A percentile compares a stretch with the other conserved stretches of the same genome.
Conservation (phyloP, 2,329 filamentous ascomycete species). For the Neospermospora avenae region DNA sequence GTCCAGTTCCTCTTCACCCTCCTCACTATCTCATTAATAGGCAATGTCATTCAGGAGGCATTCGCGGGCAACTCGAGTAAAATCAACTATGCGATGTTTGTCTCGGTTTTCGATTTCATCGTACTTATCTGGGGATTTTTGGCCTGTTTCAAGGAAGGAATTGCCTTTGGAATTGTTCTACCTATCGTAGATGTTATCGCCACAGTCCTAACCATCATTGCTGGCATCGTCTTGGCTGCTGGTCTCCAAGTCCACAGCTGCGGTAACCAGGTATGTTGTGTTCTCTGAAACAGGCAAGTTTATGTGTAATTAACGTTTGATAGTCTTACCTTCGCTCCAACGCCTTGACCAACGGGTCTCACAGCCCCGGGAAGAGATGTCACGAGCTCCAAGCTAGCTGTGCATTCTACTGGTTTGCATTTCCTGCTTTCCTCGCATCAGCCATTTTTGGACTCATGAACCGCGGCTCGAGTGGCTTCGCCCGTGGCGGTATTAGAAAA, state of each 20-base stretch:
- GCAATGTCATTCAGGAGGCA: slow-evolving; percentile 45
- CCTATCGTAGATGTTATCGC: slow-evolving; percentile 56
- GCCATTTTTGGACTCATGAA: slow-evolving; percentile 44
- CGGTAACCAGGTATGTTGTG: slow-evolving; percentile 48
- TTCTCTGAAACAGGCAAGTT: not conserved
- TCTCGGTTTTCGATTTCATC: slow-evolving; percentile 63
- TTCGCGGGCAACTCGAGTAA: slow-evolving; percentile 60
- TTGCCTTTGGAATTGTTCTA: slow-evolving; percentile 49
- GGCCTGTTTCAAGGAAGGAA: slow-evolving; percentile 50
- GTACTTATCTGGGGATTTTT: slow-evolving; percentile 60
- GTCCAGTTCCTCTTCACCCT: slow-evolving; percentile 32
- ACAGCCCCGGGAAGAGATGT: slow-evolving; percentile 61
- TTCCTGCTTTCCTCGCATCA: slow-evolving; percentile 56
- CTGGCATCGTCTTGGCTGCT: slow-evolving; percentile 66
- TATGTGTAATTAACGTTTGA: not conserved
- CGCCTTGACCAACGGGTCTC: slow-evolving; percentile 58
- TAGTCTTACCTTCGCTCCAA: slow-evolving; percentile 43
- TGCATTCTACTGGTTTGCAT: slow-evolving; percentile 79
- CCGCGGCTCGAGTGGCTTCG: slow-evolving; percentile 10
- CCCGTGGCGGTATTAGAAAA: slow-evolving; percentile 39
- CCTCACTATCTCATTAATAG: slow-evolving; percentile 32
- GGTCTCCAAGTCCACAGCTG: slow-evolving; percentile 69
- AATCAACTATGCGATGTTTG: slow-evolving; percentile 62
- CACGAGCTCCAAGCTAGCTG: slow-evolving; percentile 71
- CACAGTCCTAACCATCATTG: slow-evolving; percentile 65